Conservation (phyloP, 2,329 filamentous ascomycete species). For the Aspergillus sergii region DNA sequence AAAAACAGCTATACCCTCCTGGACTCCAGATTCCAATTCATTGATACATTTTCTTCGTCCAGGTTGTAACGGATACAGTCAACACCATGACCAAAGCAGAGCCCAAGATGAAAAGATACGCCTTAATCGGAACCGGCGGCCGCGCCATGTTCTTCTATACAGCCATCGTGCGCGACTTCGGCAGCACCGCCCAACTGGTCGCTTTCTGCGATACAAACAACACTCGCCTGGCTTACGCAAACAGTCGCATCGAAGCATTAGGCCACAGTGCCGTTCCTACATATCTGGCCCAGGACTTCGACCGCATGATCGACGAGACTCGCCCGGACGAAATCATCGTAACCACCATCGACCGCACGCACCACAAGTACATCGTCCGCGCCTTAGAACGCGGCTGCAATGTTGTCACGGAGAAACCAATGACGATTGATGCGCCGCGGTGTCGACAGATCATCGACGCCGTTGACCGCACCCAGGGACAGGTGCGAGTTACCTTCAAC, state of each 20-base stretch:
- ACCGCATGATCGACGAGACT: conserved; percentile 58
- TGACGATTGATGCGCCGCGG: conserved; percentile 62
- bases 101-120: conserved; percentile 17
- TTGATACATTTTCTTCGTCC: not conserved
- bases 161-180: conserved; percentile 58
- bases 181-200: conserved; percentile 54
- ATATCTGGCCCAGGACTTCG: conserved; percentile 58
- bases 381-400: conserved; percentile 62
- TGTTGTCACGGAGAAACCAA: conserved; percentile 66
- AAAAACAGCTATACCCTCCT: not conserved
- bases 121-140: conserved; percentile 58
- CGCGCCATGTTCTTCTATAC: conserved; percentile 65
- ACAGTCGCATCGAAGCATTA: conserved; percentile 38
- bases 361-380: conserved; percentile 62
- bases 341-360: conserved; percentile 65
- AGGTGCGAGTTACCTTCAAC: conserved; percentile 64
- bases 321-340: conserved; percentile 64
- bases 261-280: conserved; percentile 56
- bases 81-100: not conserved
- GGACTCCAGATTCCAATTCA: no score
- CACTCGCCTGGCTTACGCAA: conserved; percentile 61
- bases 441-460: conserved; percentile 59
- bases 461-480: conserved; percentile 52
- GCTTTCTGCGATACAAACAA: conserved; percentile 64
- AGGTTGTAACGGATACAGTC: not conserved